Evolutionary conservation across 805 yeast genomes (phyloP).

Genomic region (Starmerella bombicola): DNA sequence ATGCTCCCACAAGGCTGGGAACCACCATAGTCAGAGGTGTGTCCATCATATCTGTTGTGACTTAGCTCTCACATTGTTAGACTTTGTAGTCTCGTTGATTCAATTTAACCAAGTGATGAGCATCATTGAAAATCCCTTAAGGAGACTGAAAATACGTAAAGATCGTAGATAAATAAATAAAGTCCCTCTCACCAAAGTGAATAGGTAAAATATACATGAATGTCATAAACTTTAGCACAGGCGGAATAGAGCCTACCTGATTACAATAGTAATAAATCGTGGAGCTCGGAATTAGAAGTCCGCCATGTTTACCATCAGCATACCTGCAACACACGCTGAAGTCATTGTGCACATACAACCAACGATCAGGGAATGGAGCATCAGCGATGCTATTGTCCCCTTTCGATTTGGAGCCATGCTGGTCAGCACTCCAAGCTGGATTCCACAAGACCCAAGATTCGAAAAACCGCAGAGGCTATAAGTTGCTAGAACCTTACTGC

Average conservation of each 20-base stretch:
- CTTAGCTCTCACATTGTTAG: neutral
- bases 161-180: too few relatives aligned
- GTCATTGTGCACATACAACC: conserved; percentile 45
- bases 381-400: conserved; percentile 37
- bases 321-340: conserved; percentile 50
- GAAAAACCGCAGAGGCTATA: conserved; percentile 54
- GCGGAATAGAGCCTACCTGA: too few relatives aligned
- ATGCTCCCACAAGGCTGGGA: conserved; percentile 47
- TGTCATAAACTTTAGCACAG: too few relatives aligned
- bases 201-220: too few relatives aligned
- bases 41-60: conserved; percentile 54
- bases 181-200: too few relatives aligned
- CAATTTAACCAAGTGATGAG: too few relatives aligned
- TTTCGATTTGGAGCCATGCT: conserved; percentile 42
- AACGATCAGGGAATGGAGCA: conserved; percentile 38
- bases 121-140: too few relatives aligned
- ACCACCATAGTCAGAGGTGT: conserved; percentile 64
- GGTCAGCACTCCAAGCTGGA: conserved; percentile 47
- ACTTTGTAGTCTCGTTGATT: too few relatives aligned
- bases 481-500: conserved; percentile 46
- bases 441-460: conserved; percentile 50
- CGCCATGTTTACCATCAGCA: conserved; percentile 43
- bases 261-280: too few relatives aligned
- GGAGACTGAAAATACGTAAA: too few relatives aligned
- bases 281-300: too few relatives aligned